phyloP scores from a whole-genome alignment of 1,284 basidiomycete genomes.

The Farysia itapuensis region DNA sequence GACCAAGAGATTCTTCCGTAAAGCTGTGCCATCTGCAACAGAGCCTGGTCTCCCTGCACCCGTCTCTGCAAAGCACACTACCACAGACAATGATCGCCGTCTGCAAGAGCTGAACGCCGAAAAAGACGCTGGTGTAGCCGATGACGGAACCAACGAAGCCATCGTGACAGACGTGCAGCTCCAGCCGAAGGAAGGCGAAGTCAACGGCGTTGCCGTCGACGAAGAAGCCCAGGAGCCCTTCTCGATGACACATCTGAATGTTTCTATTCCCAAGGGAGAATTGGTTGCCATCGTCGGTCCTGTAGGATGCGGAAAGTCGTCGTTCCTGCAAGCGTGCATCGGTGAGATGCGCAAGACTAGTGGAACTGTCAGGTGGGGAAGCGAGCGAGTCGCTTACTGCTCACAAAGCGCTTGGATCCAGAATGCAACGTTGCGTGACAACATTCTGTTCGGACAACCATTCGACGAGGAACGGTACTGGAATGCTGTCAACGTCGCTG shows the following conservation, averaged over 20 bases:
- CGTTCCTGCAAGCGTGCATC: slow-evolving; percentile 51
- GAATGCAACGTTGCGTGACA: slow-evolving; percentile 71
- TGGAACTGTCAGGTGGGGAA: slow-evolving; percentile 53
- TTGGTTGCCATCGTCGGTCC: slow-evolving; percentile 55
- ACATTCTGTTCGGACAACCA: slow-evolving; percentile 62
- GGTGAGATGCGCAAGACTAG: slow-evolving; percentile 53
- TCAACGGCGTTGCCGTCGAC: slow-evolving; percentile 2
- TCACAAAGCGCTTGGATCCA: slow-evolving; percentile 88
- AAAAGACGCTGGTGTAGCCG: slow-evolving; percentile 9
- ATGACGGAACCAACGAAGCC: slow-evolving; percentile 19
- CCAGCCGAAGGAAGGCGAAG: slow-evolving; percentile 14
- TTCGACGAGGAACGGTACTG: slow-evolving; percentile 65
- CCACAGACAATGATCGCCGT: slow-evolving; percentile 16
- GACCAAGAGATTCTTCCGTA: slow-evolving; percentile 18
- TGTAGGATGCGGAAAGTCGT: slow-evolving; percentile 57
- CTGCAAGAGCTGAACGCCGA: slow-evolving; percentile 31
- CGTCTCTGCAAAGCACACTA: slow-evolving; percentile 8
- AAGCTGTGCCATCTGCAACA: slow-evolving; percentile 20
- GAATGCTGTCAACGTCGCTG: slow-evolving; percentile 49
- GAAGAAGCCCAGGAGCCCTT: slow-evolving; percentile 39
- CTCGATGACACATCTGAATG: slow-evolving; percentile 36
- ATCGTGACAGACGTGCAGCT: slow-evolving; percentile 18
- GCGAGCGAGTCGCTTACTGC: slow-evolving; percentile 70
- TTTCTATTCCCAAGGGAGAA: slow-evolving; percentile 38
- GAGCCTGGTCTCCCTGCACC: slow-evolving; percentile 15